Percentiles rank a stretch among this genome's conserved stretches.
phyloP scores from a whole-genome alignment of 2,329 filamentous ascomycete species.

The Pseudocercospora macadamiae region DNA sequence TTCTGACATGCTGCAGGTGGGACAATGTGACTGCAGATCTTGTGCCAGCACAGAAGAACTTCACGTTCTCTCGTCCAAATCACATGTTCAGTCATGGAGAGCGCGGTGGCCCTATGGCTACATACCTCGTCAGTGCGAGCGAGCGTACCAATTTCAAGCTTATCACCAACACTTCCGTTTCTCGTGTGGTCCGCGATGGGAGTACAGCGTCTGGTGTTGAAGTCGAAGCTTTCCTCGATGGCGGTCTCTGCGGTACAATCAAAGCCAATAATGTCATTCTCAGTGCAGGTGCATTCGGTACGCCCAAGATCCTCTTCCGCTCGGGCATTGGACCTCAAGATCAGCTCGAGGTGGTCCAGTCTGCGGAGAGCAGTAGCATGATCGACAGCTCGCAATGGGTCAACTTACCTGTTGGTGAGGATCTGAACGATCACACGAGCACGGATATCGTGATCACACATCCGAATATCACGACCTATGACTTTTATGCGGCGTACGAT shows the following conservation, averaged over 20 bases:
- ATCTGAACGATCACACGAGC: constrained; percentile 60
- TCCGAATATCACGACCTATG: constrained; percentile 61
- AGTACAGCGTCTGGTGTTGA: constrained; percentile 69
- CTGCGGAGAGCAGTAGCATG: constrained; percentile 50
- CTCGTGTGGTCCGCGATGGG: constrained; percentile 65
- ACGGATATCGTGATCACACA: constrained; percentile 58
- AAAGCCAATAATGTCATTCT: constrained; percentile 64
- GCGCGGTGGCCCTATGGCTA: constrained; percentile 69
- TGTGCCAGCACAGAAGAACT: constrained; percentile 65
- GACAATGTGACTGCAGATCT: constrained; percentile 62
- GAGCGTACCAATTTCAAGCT: constrained; percentile 67
- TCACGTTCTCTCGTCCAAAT: constrained; percentile 64
- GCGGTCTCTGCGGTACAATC: constrained; percentile 62
- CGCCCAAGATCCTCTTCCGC: constrained; percentile 67
- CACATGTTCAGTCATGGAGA: constrained; percentile 71
- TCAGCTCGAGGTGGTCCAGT: constrained; percentile 55
- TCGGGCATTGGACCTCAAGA: constrained; percentile 63
- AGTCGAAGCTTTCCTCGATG: constrained; percentile 58
- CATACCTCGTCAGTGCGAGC: constrained; percentile 67
- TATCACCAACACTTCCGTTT: constrained; percentile 68
- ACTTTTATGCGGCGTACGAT: constrained; percentile 66
- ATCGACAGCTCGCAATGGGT: constrained; percentile 53
- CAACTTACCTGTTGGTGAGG: constrained; percentile 55
- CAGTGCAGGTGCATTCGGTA: constrained; percentile 61
- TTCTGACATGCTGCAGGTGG: too few species aligned